A percentile compares a stretch with the other conserved stretches of the same genome.
Evolutionary conservation across 805 yeast genomes (phyloP).

Genomic region (Saccharomycopsis capsularis): DNA sequence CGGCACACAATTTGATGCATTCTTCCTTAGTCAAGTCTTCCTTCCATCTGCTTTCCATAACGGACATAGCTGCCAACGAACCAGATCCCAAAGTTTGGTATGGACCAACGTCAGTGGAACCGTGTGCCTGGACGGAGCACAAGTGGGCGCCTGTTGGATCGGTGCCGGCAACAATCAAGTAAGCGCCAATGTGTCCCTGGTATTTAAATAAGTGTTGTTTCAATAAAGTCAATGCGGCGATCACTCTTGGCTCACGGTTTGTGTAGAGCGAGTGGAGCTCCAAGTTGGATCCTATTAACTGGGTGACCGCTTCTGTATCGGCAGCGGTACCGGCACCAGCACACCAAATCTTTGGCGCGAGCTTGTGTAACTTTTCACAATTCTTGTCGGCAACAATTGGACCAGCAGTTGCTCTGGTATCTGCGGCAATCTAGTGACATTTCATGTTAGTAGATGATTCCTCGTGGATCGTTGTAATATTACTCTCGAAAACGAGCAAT

Average conservation of each 20-base stretch:
- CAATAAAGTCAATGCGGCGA: slow-evolving; percentile 83
- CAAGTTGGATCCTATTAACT: slow-evolving; percentile 80
- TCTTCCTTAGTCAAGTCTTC: slow-evolving; percentile 74
- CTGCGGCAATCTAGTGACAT: slow-evolving; percentile 93
- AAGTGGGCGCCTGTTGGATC: slow-evolving; percentile 96
- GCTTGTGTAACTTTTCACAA: slow-evolving; percentile 88
- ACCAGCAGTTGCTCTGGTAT: slow-evolving; percentile 97
- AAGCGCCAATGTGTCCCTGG: slow-evolving; percentile 97
- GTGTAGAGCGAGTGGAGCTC: slow-evolving; percentile 85
- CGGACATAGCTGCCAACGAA: slow-evolving; percentile 97
- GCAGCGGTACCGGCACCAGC: slow-evolving; percentile 99
- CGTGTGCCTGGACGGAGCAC: slow-evolving; percentile 93
- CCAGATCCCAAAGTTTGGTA: slow-evolving; percentile 94
- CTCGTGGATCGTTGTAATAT: too few species aligned
- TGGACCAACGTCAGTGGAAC: slow-evolving; percentile 93
- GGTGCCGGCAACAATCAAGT: slow-evolving; percentile 94
- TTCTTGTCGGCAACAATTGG: slow-evolving; percentile 96
- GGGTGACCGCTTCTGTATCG: slow-evolving; percentile 97
- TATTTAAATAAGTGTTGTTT: slow-evolving; percentile 95
- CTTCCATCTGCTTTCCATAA: slow-evolving; percentile 83
- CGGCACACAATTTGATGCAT: slow-evolving; percentile 85
- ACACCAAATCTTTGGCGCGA: slow-evolving; percentile 94
- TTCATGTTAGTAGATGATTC: too few species aligned
- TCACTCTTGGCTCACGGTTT: slow-evolving; percentile 85
- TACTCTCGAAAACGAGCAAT: neutral